A percentile compares a stretch with the other conserved stretches of the same genome.
Evolutionary conservation across 1,284 basidiomycete genomes (phyloP).

Genomic region (Ustilago sp.): DNA sequence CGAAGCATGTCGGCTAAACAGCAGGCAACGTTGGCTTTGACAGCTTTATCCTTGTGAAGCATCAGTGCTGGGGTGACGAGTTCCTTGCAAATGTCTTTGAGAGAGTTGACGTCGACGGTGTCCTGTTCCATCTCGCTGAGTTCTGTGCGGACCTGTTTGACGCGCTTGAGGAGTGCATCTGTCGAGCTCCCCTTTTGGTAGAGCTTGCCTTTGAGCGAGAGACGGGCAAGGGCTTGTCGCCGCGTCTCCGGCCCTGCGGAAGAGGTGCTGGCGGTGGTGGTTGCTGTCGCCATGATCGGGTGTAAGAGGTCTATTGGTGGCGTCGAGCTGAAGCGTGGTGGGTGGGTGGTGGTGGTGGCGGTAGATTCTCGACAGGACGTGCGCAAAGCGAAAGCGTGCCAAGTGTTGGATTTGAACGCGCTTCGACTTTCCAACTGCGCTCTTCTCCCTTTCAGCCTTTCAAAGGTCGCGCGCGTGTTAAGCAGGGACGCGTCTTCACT

Average conservation of each 20-base stretch:
- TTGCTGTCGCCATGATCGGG: constrained; percentile 31
- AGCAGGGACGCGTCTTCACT: constrained; percentile 35
- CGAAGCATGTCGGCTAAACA: constrained; percentile 93
- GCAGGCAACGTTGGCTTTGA: constrained; percentile 92
- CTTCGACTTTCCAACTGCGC: not conserved
- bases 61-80: constrained; percentile 84
- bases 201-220: constrained; percentile 55
- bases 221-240: constrained; percentile 38
- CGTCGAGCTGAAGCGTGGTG: not conserved
- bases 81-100: constrained; percentile 80
- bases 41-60: constrained; percentile 91
- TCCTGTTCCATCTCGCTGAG: constrained; percentile 90
- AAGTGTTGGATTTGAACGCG: constrained; percentile 7
- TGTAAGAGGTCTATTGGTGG: not conserved
- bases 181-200: constrained; percentile 54
- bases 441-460: not conserved
- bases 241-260: constrained; percentile 28
- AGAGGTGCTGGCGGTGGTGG: constrained; percentile 26
- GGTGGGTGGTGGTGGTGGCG: not conserved
- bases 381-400: not conserved
- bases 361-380: not conserved
- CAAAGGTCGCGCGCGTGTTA: constrained; percentile 27
- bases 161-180: constrained; percentile 56
- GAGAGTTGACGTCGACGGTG: constrained; percentile 78
- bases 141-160: constrained; percentile 71